phyloP scores from a whole-genome alignment of 176 grass and related monocot species.

The sorghum (Sorghum bicolor) region DNA sequence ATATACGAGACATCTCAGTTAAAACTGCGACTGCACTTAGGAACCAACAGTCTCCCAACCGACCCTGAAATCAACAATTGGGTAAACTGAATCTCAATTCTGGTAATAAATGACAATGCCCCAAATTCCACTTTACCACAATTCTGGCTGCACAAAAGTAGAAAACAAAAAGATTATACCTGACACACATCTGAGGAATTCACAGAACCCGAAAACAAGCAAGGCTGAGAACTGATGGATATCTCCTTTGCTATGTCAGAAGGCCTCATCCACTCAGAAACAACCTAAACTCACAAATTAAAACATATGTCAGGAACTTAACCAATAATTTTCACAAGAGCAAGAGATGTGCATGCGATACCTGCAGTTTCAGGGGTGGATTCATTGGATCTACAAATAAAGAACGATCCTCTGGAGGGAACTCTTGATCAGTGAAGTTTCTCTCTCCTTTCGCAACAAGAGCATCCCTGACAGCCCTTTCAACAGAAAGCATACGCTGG shows the following conservation, averaged over 20 bases:
- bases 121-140: not conserved
- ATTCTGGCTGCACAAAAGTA: not conserved
- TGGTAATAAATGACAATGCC: constrained; percentile 18
- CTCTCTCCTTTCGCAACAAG: constrained; percentile 85
- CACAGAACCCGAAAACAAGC: constrained; percentile 88
- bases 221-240: constrained; percentile 68
- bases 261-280: constrained; percentile 94
- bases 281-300: constrained; percentile 61
- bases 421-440: constrained; percentile 89
- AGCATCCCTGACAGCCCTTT: constrained; percentile 88
- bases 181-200: constrained; percentile 99
- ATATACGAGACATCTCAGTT: constrained; percentile 84
- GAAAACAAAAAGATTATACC: constrained; percentile 43
- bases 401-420: constrained; percentile 85
- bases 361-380: constrained; percentile 87
- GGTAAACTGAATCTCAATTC: not conserved
- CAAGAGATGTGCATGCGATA: constrained; percentile 33
- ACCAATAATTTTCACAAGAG: constrained; percentile 24
- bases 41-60: constrained; percentile 99
- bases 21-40: constrained; percentile 96
- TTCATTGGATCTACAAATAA: constrained; percentile 77
- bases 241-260: constrained; percentile 79
- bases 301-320: constrained; percentile 15
- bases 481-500: constrained; percentile 94
- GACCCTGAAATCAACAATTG: constrained; percentile 61